Evolutionary conservation across 169 alveolate genomes (phyloP).

Genomic region (Blepharisma undulans): DNA sequence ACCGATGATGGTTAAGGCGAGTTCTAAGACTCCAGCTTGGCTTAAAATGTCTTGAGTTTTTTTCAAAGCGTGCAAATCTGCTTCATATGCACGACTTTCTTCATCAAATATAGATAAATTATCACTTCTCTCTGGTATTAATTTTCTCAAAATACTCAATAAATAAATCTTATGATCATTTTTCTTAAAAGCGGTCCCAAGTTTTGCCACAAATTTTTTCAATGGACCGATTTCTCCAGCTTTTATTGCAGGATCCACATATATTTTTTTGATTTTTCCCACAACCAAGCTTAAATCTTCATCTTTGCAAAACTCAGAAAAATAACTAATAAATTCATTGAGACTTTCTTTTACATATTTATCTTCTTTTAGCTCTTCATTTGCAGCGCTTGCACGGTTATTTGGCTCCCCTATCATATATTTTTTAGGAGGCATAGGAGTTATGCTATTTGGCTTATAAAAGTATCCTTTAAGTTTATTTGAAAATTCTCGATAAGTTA

Average conservation of each 20-base stretch:
- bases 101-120: background rate
- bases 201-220: slow-evolving; percentile 23
- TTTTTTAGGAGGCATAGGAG: background rate
- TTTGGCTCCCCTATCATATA: background rate
- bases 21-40: slow-evolving; percentile 21
- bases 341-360: background rate
- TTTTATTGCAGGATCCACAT: slow-evolving; percentile 19
- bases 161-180: slow-evolving; percentile 33
- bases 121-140: background rate
- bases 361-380: background rate
- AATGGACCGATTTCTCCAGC: background rate
- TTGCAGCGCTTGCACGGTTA: background rate
- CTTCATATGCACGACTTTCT: background rate
- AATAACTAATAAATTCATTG: background rate
- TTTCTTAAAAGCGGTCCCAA: slow-evolving; percentile 40
- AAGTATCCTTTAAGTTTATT: slow-evolving; percentile 20
- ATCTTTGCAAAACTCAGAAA: background rate
- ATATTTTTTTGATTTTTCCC: background rate
- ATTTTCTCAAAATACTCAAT: background rate
- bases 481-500: background rate
- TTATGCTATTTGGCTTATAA: background rate
- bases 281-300: slow-evolving; percentile 19
- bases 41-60: slow-evolving; percentile 31
- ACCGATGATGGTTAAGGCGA: background rate
- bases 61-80: background rate